Conservation (phyloP, 2,329 filamentous ascomycete genomes). For the Botrytis fabae region DNA sequence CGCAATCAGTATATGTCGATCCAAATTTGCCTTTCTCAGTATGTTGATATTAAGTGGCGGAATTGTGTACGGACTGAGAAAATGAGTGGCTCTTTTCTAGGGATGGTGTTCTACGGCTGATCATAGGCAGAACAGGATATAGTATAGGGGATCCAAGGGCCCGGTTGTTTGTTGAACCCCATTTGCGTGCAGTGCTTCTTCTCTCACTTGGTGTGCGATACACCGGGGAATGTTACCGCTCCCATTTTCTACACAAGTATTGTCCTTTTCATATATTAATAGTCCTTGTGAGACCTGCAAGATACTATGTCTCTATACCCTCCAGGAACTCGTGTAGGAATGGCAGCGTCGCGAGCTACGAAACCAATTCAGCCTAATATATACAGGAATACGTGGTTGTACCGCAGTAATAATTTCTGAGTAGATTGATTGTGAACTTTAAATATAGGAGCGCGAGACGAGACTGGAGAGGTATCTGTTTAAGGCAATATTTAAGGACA, state of each 20-base stretch:
- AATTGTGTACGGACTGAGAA: neutral
- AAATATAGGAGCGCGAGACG: neutral
- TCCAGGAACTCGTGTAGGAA: rapidly evolving
- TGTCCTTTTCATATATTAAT: neutral
- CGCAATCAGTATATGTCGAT: neutral
- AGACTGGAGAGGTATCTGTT: neutral
- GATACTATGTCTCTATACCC: neutral
- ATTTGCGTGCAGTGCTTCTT: neutral
- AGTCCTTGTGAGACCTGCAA: neutral
- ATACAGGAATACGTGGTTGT: neutral
- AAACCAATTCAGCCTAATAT: neutral
- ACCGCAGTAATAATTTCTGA: neutral
- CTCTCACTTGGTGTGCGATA: no score
- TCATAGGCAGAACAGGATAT: neutral
- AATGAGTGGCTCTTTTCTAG: neutral
- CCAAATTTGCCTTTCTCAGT: neutral
- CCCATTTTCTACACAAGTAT: neutral
- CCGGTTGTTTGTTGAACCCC: neutral
- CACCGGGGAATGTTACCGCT: no score
- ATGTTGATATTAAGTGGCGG: neutral
- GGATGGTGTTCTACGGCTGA: neutral
- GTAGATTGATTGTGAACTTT: rapidly evolving
- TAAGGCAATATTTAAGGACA: neutral
- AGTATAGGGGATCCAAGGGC: neutral
- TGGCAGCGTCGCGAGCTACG: neutral